Percentiles rank a stretch among this genome's conserved stretches.
These are phyloP conservation scores for Aegilops tauschii DNA, from an alignment of 176 grass and related monocot genomes.

Conservation along the genomic window DNA sequence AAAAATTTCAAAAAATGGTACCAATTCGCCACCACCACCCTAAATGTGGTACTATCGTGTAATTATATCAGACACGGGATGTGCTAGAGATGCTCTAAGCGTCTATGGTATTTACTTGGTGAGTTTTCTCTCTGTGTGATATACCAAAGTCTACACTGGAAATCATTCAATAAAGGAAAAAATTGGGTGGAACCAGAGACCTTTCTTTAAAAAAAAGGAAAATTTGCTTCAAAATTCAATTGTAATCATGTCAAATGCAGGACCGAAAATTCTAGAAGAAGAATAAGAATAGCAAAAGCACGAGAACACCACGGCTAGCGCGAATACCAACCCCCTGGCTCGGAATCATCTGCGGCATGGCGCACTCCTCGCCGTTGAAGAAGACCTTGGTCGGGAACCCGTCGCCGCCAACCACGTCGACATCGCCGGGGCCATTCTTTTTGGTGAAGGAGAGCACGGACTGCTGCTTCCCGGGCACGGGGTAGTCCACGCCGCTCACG, in stretches of 20 bases:
- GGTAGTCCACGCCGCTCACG: slow-evolving; percentile 48
- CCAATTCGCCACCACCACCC: too few species aligned
- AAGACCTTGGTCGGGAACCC: slow-evolving; percentile 69
- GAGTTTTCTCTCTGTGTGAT: too few species aligned
- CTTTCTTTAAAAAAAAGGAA: too few species aligned
- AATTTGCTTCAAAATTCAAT: too few species aligned
- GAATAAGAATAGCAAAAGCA: neutral
- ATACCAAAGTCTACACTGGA: too few species aligned
- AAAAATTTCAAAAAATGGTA: too few species aligned
- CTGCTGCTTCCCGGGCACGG: slow-evolving; percentile 65
- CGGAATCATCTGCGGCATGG: slow-evolving; percentile 59
- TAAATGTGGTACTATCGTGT: too few species aligned
- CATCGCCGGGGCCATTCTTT: neutral
- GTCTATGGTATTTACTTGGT: too few species aligned
- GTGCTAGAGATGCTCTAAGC: too few species aligned
- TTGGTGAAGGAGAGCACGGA: slow-evolving; percentile 65
- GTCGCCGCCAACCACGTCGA: slow-evolving; percentile 48
- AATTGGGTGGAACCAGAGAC: too few species aligned
- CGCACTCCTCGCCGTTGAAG: slow-evolving; percentile 86
- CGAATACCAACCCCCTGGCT: neutral
- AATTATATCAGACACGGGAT: too few species aligned
- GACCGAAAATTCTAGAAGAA: neutral
- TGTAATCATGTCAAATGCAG: neutral
- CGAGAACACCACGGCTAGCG: neutral
- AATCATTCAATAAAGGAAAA: too few species aligned